Evolutionary conservation across 495 filamentous ascomycete species (phyloP).

Genomic region (Thermothielavioides terrestris): DNA sequence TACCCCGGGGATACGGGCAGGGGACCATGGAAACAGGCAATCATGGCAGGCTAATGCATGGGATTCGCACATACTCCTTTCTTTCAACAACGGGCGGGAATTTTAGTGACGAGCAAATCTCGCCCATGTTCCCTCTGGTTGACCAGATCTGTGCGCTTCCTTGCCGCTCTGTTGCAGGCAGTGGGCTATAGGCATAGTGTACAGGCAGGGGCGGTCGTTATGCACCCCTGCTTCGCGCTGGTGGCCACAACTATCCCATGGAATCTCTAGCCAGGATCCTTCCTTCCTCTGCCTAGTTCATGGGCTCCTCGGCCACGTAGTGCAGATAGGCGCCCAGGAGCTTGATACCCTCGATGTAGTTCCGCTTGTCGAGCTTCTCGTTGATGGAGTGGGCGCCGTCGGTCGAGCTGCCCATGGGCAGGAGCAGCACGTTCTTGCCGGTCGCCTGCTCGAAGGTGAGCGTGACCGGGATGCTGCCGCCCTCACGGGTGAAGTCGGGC

Average conservation of each 20-base stretch:
- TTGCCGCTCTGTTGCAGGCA: too few relatives aligned
- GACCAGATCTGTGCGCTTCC: too few relatives aligned
- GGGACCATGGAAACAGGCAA: not conserved
- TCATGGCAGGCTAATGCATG: not conserved
- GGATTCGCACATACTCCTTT: not conserved
- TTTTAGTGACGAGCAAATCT: too few relatives aligned
- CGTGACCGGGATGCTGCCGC: conserved; percentile 93
- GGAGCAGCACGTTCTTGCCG: conserved; percentile 92
- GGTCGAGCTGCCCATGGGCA: conserved; percentile 95
- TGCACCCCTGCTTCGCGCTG: too few relatives aligned
- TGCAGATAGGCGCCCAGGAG: conserved; percentile 90
- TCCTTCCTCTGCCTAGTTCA: conserved; percentile 18
- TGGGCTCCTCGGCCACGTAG: conserved; percentile 88
- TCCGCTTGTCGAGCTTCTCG: conserved; percentile 93
- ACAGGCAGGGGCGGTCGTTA: too few relatives aligned
- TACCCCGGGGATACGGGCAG: not conserved
- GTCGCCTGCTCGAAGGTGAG: conserved; percentile 96
- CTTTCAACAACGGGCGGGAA: not conserved
- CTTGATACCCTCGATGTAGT: conserved; percentile 99
- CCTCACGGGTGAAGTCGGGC: conserved; percentile 93
- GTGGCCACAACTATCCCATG: too few relatives aligned
- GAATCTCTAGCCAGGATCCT: too few relatives aligned
- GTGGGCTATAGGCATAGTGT: too few relatives aligned
- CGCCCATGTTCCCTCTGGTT: too few relatives aligned
- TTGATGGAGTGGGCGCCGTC: conserved; percentile 97